Base-by-base conservation (phyloP, 257 asterid genomes). In the Oldenlandia corymbosa region DNA sequence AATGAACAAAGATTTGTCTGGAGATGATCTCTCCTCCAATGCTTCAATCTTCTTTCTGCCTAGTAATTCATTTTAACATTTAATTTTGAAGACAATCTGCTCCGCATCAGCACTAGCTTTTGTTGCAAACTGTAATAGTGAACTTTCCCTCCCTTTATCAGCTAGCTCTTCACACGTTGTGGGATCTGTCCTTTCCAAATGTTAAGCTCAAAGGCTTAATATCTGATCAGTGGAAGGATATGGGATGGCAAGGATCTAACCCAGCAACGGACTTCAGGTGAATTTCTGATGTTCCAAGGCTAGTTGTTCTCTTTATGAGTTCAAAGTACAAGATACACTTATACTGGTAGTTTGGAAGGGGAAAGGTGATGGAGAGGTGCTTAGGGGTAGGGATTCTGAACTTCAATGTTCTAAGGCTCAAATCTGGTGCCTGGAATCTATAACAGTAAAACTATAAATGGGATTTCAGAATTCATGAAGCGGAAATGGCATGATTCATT, bases 181-280 rank as follows among this genome's bases (percentile, higher is more conserved):
- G 99, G 99, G 70, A 78, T 71, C 75, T 75, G 43, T 75, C 96
- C 56, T 92, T 75, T 75, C 97, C 99, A 18, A 75, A 82, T 71
- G 81, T 85, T 46, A 71, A 79, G 83, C 95, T 89, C 4, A 81
- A 76, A 68, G 81, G 91, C 39, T 28, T 92, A 79, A 77, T 89
- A 72, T 89, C 99, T 10, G 95, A 92, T 71, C 97, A 89, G 71
- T 92, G 99, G 99, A 92, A 92, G 71, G 99, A 89, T 48, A 92
- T 89, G 99, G 97, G 99, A 45, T 92, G 99, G 99, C 97, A 92
- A 80, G 99, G 99, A 66, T 59, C 86, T 41, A 87, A 92, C 65
- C 99, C 99, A 11, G 82, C 97, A 2, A 92, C 99, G 5, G 97
- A 89, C 77, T 92, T 92, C 80, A 87, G 99, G 99, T 92, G 45